phyloP scores from a whole-genome alignment of 352 stramenopile species.

The Pythium scleroteichum region DNA sequence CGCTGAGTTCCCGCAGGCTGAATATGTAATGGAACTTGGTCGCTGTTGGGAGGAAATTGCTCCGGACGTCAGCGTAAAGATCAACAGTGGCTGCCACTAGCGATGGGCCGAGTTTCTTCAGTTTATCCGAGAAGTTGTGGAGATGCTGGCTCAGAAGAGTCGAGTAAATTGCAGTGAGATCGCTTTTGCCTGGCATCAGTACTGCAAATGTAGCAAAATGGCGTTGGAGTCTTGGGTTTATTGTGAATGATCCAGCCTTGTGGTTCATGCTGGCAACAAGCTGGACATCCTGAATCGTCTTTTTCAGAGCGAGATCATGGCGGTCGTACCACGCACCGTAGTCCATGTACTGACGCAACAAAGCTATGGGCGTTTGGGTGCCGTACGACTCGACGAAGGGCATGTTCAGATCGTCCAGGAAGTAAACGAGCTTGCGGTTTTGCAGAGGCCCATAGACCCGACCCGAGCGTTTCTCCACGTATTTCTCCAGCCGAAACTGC shows the following conservation, averaged over 20 bases:
- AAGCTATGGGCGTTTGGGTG: constrained; percentile 87
- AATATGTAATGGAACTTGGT: constrained; percentile 94
- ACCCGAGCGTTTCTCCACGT: constrained; percentile 86
- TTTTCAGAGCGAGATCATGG: constrained; percentile 83
- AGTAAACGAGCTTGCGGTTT: constrained; percentile 85
- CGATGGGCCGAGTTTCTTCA: constrained; percentile 62
- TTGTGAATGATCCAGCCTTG: constrained; percentile 85
- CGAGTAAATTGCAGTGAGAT: constrained; percentile 73
- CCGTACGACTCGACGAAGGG: constrained; percentile 85
- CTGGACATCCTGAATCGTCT: constrained; percentile 88
- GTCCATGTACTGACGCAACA: constrained; percentile 92
- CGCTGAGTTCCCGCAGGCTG: constrained; percentile 88
- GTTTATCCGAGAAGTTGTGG: constrained; percentile 70
- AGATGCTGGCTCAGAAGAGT: constrained; percentile 70
- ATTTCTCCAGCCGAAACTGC: constrained; percentile 77
- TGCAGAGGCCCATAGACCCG: constrained; percentile 81
- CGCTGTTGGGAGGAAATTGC: constrained; percentile 87
- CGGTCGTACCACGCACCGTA: constrained; percentile 92
- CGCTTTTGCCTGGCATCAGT: constrained; percentile 59
- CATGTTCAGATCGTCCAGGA: constrained; percentile 92
- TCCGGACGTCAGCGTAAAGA: constrained; percentile 68
- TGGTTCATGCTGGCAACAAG: constrained; percentile 91
- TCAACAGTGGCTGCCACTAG: constrained; percentile 85
- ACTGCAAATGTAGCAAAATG: constrained; percentile 88
- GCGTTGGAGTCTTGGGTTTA: constrained; percentile 87